Conservation (phyloP, 352 stramenopile species). For the Pythium oligandrum region DNA sequence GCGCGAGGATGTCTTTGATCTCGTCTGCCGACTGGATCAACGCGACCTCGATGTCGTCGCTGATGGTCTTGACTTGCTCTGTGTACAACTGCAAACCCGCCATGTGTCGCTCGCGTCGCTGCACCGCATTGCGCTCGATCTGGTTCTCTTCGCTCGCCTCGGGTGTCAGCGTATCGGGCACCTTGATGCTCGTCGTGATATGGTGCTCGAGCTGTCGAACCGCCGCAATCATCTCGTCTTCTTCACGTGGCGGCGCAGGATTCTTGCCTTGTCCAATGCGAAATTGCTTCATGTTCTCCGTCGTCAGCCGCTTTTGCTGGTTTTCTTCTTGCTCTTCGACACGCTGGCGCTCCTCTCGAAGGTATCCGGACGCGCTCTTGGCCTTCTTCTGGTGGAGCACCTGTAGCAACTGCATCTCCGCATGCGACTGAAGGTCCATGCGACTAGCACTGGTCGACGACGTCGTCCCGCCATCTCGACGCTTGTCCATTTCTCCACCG, state of each 20-base stretch:
- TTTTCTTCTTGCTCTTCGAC: slow-evolving; percentile 13
- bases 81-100: slow-evolving; percentile 38
- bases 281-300: slow-evolving; percentile 18
- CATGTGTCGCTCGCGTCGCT: slow-evolving; percentile 57
- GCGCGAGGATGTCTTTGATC: slow-evolving; percentile 49
- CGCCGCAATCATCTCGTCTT: slow-evolving; percentile 40
- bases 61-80: slow-evolving; percentile 49
- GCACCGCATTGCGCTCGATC: slow-evolving; percentile 52
- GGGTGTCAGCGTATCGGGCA: neutral
- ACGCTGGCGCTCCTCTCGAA: slow-evolving; percentile 42
- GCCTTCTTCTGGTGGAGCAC: slow-evolving; percentile 48
- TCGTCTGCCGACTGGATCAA: slow-evolving; percentile 49
- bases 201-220: slow-evolving; percentile 53
- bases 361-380: slow-evolving; percentile 32
- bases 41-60: slow-evolving; percentile 48
- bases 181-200: slow-evolving; percentile 9
- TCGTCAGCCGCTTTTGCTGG: slow-evolving; percentile 5
- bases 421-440: slow-evolving; percentile 20
- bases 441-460: too few relatives aligned
- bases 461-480: too few relatives aligned
- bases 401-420: slow-evolving; percentile 45
- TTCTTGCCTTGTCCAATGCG: slow-evolving; percentile 19
- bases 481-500: too few relatives aligned
- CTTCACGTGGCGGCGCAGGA: slow-evolving; percentile 21
- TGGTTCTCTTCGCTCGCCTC: slow-evolving; percentile 16